Percentiles rank a stretch among this genome's conserved stretches.
Evolutionary conservation across 2,329 filamentous ascomycete species (phyloP).

Genomic region (Colletotrichum sp.): DNA sequence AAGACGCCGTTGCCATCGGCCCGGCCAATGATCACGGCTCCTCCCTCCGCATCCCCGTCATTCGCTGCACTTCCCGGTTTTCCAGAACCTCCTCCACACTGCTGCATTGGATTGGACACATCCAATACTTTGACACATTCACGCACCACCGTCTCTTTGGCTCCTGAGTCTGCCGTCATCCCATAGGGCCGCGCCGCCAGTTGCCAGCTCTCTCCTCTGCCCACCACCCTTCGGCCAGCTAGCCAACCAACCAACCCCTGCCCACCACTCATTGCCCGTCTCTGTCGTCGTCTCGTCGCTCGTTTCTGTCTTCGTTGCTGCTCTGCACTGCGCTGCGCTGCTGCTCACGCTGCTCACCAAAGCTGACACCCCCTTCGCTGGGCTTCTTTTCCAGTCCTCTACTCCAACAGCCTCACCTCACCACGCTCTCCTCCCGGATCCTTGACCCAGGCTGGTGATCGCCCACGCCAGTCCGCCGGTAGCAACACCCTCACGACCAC

Average conservation of each 20-base stretch:
- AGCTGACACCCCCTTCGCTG: conserved; percentile 17
- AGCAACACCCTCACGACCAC: not conserved
- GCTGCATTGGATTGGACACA: not conserved
- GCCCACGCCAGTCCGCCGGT: conserved; percentile 1
- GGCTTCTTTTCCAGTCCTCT: conserved; percentile 9
- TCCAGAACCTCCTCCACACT: conserved; percentile 15
- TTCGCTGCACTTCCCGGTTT: conserved; percentile 17
- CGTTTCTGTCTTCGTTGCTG: not conserved
- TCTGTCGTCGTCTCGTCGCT: not conserved
- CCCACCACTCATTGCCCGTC: not conserved
- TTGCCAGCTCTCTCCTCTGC: not conserved
- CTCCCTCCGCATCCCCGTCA: conserved; percentile 2
- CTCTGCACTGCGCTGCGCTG: not conserved
- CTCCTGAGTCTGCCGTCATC: conserved; percentile 18
- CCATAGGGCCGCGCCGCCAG: conserved; percentile 12
- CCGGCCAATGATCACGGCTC: conserved; percentile 13
- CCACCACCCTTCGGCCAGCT: not conserved
- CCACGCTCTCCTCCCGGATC: not conserved
- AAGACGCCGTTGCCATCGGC: conserved; percentile 3
- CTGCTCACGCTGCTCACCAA: not conserved
- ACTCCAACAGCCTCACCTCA: conserved; percentile 19
- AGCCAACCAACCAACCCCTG: conserved; percentile 1
- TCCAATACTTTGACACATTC: not conserved
- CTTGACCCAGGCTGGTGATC: conserved; percentile 19
- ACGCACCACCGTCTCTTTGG: not conserved